A percentile compares a stretch with the other conserved stretches of the same genome.
Conservation (phyloP, 2,329 filamentous ascomycete species). For the Microsporum ferrugineum region DNA sequence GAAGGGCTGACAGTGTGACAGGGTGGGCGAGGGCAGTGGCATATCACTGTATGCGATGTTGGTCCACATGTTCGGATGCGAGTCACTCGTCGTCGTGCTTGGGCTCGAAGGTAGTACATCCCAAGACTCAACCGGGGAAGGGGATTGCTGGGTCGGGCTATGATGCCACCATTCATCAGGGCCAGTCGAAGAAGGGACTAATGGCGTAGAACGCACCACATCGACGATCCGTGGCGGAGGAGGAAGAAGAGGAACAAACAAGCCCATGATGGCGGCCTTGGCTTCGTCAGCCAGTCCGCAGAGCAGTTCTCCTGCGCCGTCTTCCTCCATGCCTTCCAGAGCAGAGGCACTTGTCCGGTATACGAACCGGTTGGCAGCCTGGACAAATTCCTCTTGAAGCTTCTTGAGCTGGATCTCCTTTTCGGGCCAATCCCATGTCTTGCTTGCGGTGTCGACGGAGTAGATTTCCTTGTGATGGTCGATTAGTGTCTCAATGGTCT, state of each 20-base stretch:
- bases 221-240: conserved; percentile 83
- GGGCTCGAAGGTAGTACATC: conserved; percentile 83
- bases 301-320: conserved; percentile 85
- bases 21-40: conserved; percentile 65
- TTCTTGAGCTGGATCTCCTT: conserved; percentile 96
- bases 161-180: conserved; percentile 66
- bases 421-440: conserved; percentile 88
- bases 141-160: conserved; percentile 53
- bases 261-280: conserved; percentile 68
- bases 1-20: conserved; percentile 68
- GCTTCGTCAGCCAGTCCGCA: conserved; percentile 87
- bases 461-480: conserved; percentile 96
- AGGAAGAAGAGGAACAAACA: conserved; percentile 76
- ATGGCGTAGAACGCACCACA: conserved; percentile 71
- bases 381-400: conserved; percentile 90
- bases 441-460: conserved; percentile 78
- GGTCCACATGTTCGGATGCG: conserved; percentile 63
- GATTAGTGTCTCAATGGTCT: conserved; percentile 85
- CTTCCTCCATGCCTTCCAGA: conserved; percentile 90
- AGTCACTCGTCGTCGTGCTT: conserved; percentile 58
- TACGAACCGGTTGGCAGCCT: conserved; percentile 94
- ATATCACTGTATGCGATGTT: conserved; percentile 57
- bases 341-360: conserved; percentile 80
- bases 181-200: conserved; percentile 71
- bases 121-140: conserved; percentile 75